These are phyloP conservation scores for Spinacia oleracea DNA, from an alignment of 179 eudicot genomes.

Conservation along the genomic window DNA sequence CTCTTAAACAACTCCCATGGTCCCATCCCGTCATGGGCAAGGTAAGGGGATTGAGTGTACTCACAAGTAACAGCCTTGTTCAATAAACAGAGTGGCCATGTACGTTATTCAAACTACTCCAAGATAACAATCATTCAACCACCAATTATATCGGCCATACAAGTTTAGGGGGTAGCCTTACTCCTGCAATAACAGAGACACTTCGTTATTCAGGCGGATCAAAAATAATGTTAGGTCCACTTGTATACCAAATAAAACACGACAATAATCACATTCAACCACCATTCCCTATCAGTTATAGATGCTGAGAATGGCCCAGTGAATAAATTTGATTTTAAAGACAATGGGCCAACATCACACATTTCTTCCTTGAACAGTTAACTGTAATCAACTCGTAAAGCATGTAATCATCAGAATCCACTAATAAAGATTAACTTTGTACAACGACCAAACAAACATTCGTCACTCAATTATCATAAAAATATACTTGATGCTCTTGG, in stretches of 20 bases:
- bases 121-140: neutral
- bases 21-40: neutral
- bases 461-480: conserved; percentile 10
- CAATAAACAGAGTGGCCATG: neutral
- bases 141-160: neutral
- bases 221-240: conserved; percentile 5
- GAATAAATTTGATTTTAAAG: neutral
- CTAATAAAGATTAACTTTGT: neutral
- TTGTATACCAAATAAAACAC: neutral
- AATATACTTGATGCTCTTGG: neutral
- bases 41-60: neutral
- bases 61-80: neutral
- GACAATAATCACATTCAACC: conserved; percentile 5
- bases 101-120: neutral
- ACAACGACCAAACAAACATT: conserved; percentile 14
- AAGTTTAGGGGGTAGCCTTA: neutral
- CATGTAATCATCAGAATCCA: neutral
- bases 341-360: neutral
- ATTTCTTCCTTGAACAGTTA: neutral
- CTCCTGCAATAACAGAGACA: neutral
- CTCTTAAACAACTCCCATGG: neutral
- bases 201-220: conserved; percentile 6
- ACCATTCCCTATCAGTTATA: neutral
- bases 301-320: neutral
- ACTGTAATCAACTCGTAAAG: conserved; percentile 10